A percentile compares a stretch with the other conserved stretches of the same genome.
phyloP scores from a whole-genome alignment of 2,329 filamentous ascomycete genomes.

The Epichloe sibirici region DNA sequence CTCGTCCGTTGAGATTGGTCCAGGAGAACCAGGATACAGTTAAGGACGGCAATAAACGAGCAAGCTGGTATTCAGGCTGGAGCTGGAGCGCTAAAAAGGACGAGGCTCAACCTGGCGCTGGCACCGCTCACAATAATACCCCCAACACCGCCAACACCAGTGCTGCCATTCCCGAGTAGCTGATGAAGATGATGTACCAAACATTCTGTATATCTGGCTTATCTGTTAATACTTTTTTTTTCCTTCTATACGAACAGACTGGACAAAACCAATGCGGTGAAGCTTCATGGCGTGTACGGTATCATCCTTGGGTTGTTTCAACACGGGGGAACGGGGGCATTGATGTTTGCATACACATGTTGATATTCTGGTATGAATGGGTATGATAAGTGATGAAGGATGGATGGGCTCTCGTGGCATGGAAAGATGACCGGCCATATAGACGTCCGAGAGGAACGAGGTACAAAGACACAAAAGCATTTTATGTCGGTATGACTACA shows the following conservation, averaged over 20 bases:
- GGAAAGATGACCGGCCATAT: background rate
- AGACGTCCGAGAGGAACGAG: background rate
- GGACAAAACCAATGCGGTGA: background rate
- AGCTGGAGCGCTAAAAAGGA: slow-evolving; percentile 38
- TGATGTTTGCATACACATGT: background rate
- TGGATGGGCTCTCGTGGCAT: background rate
- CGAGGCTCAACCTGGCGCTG: slow-evolving; percentile 17
- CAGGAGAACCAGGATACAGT: slow-evolving; percentile 55
- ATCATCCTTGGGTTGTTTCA: background rate
- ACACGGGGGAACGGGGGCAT: background rate
- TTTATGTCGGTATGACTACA: background rate
- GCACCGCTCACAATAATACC: slow-evolving; percentile 17
- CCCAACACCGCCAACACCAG: slow-evolving; percentile 19
- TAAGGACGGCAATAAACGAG: slow-evolving; percentile 41
- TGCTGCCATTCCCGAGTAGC: slow-evolving; percentile 24
- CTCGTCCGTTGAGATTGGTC: slow-evolving; percentile 75
- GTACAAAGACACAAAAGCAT: too few relatives aligned
- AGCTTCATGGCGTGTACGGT: background rate
- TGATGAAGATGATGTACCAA: background rate
- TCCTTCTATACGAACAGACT: background rate
- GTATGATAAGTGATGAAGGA: background rate
- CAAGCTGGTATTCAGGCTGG: slow-evolving; percentile 54
- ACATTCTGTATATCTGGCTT: background rate
- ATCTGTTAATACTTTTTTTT: background rate
- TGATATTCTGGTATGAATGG: background rate